Evolutionary conservation across 139 green algal genomes (phyloP), one percentile per base, ranked within the genome.

Genomic region (Chlorella sorokiniana): DNA sequence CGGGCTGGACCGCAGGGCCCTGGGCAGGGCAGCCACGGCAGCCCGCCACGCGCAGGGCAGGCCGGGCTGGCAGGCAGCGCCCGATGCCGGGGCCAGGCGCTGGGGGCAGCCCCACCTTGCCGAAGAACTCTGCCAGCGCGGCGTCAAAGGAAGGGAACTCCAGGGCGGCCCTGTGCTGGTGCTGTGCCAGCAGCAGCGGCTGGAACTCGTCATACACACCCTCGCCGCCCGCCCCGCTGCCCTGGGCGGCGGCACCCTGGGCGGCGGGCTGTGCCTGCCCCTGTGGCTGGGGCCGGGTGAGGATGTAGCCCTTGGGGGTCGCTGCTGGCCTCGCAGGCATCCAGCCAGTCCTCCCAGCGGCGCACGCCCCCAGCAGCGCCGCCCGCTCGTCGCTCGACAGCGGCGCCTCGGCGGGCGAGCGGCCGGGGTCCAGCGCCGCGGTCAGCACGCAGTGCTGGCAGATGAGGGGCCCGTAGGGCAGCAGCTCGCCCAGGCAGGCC

Each of bases 71-170:
- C n/a, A n/a, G n/a, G n/a, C n/a, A n/a, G n/a, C n/a, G n/a, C n/a
- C n/a, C n/a, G n/a, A n/a, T n/a, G n/a, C n/a, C n/a, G n/a, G n/a
- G n/a, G n/a, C n/a, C n/a, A n/a, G n/a, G n/a, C n/a, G n/a, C n/a
- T n/a, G n/a, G n/a, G n/a, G n/a, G n/a, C n/a, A n/a, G n/a, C n/a
- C 72, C 16, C 56, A 94, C 91, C 90, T 96, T 96, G 56, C 85
- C 88, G 83, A 92, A 99, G 79, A 96, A 99, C 71, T 98, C 95
- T 54, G 96, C 92, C 73, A 99, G 33, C 9, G 95, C 96, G 1
- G 76, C 91, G 75, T 99, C 95, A 86, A 98, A 98, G 35, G 87
- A 93, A 16, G 81, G 69, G 76, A 98, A 97, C 63, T 74, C 63
- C 61, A 91, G 56, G 40, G 65, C 41, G 1, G 85, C 71, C 41